Evolutionary conservation across 2,329 filamentous ascomycete species (phyloP).

Genomic region (Aspergillus phoenicis): DNA sequence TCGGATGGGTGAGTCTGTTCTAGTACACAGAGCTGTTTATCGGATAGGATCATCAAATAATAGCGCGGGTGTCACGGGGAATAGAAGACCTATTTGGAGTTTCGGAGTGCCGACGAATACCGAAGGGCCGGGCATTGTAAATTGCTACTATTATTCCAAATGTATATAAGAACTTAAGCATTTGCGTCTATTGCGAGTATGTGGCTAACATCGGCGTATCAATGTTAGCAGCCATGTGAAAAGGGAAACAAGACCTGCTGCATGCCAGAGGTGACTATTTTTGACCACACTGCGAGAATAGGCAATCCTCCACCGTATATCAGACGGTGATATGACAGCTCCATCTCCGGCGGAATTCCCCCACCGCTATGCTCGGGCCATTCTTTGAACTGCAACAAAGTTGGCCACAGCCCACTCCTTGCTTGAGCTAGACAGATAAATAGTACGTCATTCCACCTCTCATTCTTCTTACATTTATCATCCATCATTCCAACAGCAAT

Average conservation of each 20-base stretch:
- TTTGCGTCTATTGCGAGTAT: no score
- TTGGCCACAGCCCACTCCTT: neutral
- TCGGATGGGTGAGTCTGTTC: neutral
- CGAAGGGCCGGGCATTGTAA: neutral
- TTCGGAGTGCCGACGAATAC: neutral
- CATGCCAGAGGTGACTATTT: no score
- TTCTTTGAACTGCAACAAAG: neutral
- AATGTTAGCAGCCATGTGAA: no score
- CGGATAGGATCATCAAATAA: no score
- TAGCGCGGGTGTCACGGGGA: no score
- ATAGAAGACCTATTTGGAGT: neutral
- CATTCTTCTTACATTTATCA: neutral
- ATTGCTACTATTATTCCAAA: neutral
- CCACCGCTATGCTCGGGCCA: neutral
- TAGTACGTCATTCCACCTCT: neutral
- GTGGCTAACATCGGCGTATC: no score
- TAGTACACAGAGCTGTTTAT: neutral
- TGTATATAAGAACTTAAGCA: neutral
- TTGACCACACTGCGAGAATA: neutral
- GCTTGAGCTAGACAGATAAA: neutral
- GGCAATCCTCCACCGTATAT: neutral
- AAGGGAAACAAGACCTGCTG: no score
- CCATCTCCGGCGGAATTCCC: constrained; percentile 4
- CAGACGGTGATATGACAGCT: no score
- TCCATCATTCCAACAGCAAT: neutral